Evolutionary conservation across 495 filamentous ascomycete genomes (phyloP).

Genomic region (Aspergillus affinis): DNA sequence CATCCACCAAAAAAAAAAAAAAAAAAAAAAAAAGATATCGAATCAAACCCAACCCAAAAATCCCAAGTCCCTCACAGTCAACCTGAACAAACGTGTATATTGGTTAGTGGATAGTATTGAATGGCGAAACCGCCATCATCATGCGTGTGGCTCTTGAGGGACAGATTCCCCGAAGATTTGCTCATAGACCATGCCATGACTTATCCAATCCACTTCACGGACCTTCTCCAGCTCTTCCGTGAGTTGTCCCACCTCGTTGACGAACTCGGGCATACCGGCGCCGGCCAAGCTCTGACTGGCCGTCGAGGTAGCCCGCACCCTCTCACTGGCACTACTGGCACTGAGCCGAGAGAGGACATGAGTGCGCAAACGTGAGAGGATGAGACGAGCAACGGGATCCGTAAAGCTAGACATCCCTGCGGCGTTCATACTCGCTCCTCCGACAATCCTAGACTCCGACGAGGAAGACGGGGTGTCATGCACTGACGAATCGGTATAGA

Average conservation of each 20-base stretch:
- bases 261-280: slow-evolving; percentile 84
- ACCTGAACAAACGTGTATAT: background rate
- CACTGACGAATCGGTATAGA: slow-evolving; percentile 21
- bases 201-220: slow-evolving; percentile 73
- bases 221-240: slow-evolving; percentile 77
- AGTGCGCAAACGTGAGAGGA: slow-evolving; percentile 69
- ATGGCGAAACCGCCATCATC: background rate
- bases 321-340: slow-evolving; percentile 74
- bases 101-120: background rate
- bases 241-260: slow-evolving; percentile 76
- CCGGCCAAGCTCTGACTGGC: slow-evolving; percentile 80
- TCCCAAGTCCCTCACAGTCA: background rate
- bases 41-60: background rate
- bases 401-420: slow-evolving; percentile 43
- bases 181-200: slow-evolving; percentile 82
- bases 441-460: slow-evolving; percentile 14
- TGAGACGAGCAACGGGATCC: slow-evolving; percentile 78
- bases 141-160: background rate
- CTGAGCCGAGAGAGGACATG: slow-evolving; percentile 77
- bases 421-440: slow-evolving; percentile 8
- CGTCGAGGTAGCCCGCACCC: slow-evolving; percentile 74
- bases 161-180: slow-evolving; percentile 47
- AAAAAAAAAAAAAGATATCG: background rate
- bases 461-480: slow-evolving; percentile 15
- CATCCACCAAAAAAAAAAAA: background rate